Evolutionary conservation across 495 filamentous ascomycete species (phyloP).

Genomic region (Penicillium atrosanguineum): DNA sequence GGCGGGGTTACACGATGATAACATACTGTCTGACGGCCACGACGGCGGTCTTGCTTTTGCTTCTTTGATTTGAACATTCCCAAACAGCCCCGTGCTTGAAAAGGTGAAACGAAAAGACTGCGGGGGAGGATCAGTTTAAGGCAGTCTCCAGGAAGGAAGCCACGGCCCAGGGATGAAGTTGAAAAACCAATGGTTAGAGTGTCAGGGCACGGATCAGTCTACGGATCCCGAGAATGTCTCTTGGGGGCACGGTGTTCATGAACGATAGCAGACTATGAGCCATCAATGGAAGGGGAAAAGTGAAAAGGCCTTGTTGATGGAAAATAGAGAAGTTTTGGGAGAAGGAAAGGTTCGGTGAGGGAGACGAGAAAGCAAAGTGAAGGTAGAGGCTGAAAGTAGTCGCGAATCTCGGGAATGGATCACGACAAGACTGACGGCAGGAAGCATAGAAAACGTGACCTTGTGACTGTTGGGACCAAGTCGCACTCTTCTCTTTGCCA

Average conservation of each 20-base stretch:
- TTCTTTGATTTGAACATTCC: neutral
- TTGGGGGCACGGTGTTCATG: neutral
- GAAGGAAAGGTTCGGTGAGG: neutral
- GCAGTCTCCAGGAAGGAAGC: neutral
- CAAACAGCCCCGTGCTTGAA: neutral
- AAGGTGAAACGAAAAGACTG: neutral
- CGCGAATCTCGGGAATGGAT: no score
- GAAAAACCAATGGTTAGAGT: neutral
- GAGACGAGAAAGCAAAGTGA: neutral
- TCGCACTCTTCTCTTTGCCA: no score
- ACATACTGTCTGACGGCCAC: no score
- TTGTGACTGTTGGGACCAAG: no score
- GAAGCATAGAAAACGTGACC: no score
- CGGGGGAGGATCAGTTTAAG: neutral
- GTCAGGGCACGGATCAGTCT: neutral
- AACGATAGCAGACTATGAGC: neutral
- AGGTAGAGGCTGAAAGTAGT: neutral
- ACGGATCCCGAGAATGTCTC: neutral
- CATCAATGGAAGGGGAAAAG: neutral
- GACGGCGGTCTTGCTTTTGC: neutral
- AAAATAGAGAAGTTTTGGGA: slow-evolving; percentile 2
- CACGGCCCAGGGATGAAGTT: no score
- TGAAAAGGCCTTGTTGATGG: neutral
- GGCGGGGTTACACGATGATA: no score
- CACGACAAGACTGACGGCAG: no score